Conservation (phyloP, 805 yeast genomes). For the Candida vaughaniae region DNA sequence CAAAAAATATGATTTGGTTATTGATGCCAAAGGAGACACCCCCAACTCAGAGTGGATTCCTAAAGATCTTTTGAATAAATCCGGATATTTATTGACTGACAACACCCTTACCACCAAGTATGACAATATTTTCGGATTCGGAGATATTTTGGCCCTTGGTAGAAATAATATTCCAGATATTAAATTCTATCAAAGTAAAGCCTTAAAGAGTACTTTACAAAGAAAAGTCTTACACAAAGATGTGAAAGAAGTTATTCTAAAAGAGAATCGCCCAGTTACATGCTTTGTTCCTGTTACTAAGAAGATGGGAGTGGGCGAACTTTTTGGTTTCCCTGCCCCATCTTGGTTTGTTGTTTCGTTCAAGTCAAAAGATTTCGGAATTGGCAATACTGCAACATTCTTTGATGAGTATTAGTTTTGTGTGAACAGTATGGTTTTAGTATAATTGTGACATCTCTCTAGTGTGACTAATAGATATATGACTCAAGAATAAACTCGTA, state of each 20-base stretch:
- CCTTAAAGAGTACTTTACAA: constrained; percentile 15
- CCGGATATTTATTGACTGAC: constrained; percentile 31
- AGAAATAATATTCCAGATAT: constrained; percentile 26
- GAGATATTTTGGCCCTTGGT: constrained; percentile 31
- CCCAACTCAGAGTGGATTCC: constrained; percentile 38
- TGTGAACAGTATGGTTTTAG: no score
- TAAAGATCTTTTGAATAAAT: constrained; percentile 17
- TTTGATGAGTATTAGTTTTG: no score
- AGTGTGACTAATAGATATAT: no score
- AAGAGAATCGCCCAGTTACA: constrained; percentile 10
- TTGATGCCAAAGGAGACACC: constrained; percentile 21
- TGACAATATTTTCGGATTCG: constrained; percentile 30
- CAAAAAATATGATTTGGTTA: constrained; percentile 27
- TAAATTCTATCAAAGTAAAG: constrained; percentile 19
- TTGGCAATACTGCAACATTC: no score
- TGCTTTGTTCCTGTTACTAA: constrained; percentile 32
- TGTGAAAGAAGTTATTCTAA: neutral
- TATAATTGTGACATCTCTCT: no score
- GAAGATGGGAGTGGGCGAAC: constrained; percentile 34
- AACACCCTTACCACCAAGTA: constrained; percentile 23
- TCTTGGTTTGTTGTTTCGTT: constrained; percentile 24
- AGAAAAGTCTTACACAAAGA: constrained; percentile 6
- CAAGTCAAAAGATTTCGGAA: constrained; percentile 25
- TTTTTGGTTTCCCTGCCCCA: constrained; percentile 29
- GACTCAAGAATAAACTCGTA: no score